phyloP scores from a whole-genome alignment of 495 filamentous ascomycete species.

The Tuber aestivum region DNA sequence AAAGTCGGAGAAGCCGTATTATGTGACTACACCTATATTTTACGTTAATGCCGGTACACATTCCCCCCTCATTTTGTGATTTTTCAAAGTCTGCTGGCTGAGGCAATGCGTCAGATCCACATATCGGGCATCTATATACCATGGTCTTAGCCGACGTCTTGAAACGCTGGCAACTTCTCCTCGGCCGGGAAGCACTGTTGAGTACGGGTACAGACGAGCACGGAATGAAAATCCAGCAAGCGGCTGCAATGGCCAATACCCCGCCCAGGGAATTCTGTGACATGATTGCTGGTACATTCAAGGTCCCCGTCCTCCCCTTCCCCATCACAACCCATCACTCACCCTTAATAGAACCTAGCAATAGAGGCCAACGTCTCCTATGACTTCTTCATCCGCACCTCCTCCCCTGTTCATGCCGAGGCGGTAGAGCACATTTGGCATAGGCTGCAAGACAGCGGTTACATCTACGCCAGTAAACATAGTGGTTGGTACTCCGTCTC shows the following conservation, averaged over 20 bases:
- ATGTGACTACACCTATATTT: slow-evolving; percentile 95
- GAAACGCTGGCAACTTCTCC: slow-evolving; percentile 83
- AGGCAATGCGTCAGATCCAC: slow-evolving; percentile 57
- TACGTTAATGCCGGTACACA: slow-evolving; percentile 88
- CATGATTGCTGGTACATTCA: slow-evolving; percentile 58
- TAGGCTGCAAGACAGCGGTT: slow-evolving; percentile 64
- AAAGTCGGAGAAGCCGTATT: slow-evolving; percentile 70
- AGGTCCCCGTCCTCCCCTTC: slow-evolving; percentile 35
- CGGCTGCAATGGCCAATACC: slow-evolving; percentile 58
- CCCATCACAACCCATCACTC: slow-evolving; percentile 22
- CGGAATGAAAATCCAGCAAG: slow-evolving; percentile 93
- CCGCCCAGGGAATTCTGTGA: slow-evolving; percentile 55
- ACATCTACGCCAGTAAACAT: slow-evolving; percentile 80
- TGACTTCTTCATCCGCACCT: slow-evolving; percentile 87
- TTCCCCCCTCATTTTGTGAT: slow-evolving; percentile 4
- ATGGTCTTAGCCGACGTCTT: slow-evolving; percentile 86
- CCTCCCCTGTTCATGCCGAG: slow-evolving; percentile 70
- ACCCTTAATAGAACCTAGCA: slow-evolving; percentile 55
- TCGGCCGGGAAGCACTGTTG: slow-evolving; percentile 62
- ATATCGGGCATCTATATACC: slow-evolving; percentile 90
- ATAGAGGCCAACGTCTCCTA: slow-evolving; percentile 60
- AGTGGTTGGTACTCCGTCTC: slow-evolving; percentile 94
- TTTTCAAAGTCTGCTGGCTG: not conserved
- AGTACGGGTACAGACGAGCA: slow-evolving; percentile 97
- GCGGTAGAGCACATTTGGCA: slow-evolving; percentile 90